Evolutionary conservation across 306 rosid genomes (phyloP).

Genomic region (Argentina anserina): DNA sequence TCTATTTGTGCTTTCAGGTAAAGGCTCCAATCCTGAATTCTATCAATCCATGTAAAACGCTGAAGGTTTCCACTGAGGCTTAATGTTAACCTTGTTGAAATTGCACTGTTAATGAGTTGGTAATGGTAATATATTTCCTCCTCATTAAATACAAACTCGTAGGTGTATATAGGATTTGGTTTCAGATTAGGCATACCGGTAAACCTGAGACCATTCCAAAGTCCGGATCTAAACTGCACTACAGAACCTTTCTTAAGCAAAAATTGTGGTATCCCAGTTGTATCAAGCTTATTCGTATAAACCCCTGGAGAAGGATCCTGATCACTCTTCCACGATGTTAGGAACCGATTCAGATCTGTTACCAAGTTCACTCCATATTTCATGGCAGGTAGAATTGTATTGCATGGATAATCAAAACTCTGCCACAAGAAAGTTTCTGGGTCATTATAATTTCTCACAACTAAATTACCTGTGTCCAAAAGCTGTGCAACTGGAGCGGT

Average conservation of each 20-base stretch:
- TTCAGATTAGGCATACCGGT: conserved; percentile 25
- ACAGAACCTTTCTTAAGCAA: background rate
- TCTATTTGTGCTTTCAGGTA: conserved; percentile 16
- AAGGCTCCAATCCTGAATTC: conserved; percentile 13
- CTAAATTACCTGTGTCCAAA: conserved; percentile 42
- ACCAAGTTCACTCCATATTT: background rate
- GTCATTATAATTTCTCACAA: conserved; percentile 19
- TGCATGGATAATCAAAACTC: conserved; percentile 39
- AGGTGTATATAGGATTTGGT: conserved; percentile 12
- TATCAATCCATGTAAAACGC: conserved; percentile 19
- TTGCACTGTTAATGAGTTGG: conserved; percentile 1
- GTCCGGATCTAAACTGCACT: background rate
- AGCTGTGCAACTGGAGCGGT: conserved; percentile 25
- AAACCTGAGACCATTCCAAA: conserved; percentile 23
- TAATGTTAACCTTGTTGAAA: conserved; percentile 8
- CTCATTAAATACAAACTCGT: conserved; percentile 1
- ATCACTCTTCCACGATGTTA: conserved; percentile 23
- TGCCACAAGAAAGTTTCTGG: conserved; percentile 25
- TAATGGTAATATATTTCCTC: conserved; percentile 13
- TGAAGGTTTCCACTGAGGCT: conserved; percentile 2
- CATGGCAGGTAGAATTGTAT: conserved; percentile 36
- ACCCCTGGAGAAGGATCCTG: conserved; percentile 17
- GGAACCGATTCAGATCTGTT: background rate
- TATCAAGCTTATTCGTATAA: background rate
- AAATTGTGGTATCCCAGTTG: background rate